Conservation (phyloP, 1,139 yeast genomes). For the Kazachstania sp. region DNA sequence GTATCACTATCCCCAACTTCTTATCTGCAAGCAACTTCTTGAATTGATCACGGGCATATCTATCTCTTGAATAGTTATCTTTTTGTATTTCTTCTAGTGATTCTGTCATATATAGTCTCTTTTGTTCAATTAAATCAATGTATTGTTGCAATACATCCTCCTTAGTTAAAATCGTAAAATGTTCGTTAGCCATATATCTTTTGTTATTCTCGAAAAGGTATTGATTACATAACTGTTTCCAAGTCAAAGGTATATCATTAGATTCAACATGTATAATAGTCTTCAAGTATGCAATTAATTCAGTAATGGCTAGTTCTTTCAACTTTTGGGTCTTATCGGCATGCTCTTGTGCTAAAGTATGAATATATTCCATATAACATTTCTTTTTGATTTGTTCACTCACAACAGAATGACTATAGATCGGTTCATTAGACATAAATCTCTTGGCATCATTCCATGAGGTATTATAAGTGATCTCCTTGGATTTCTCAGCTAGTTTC, state of each 20-base stretch:
- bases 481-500: conserved; percentile 36
- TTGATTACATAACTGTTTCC: conserved; percentile 22
- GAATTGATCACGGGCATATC: conserved; percentile 58
- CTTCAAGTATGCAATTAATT: conserved; percentile 41
- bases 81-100: conserved; percentile 35
- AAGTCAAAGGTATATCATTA: conserved; percentile 10
- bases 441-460: conserved; percentile 56
- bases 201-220: conserved; percentile 43
- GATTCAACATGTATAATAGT: conserved; percentile 16
- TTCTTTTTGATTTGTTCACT: conserved; percentile 48
- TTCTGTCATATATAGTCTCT: conserved; percentile 27
- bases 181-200: conserved; percentile 51
- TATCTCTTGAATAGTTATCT: conserved; percentile 45
- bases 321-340: conserved; percentile 31
- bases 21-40: conserved; percentile 38
- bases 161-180: conserved; percentile 44
- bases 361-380: conserved; percentile 45
- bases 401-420: conserved; percentile 55
- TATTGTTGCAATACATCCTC: conserved; percentile 50
- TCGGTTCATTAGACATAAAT: conserved; percentile 53
- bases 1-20: conserved; percentile 27
- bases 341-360: conserved; percentile 35
- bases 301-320: conserved; percentile 44
- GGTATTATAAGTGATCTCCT: conserved; percentile 45
- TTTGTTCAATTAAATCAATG: conserved; percentile 35